These are phyloP conservation scores for Penicillium sp. DNA, from an alignment of 2,329 filamentous ascomycete genomes.

Conservation along the genomic window DNA sequence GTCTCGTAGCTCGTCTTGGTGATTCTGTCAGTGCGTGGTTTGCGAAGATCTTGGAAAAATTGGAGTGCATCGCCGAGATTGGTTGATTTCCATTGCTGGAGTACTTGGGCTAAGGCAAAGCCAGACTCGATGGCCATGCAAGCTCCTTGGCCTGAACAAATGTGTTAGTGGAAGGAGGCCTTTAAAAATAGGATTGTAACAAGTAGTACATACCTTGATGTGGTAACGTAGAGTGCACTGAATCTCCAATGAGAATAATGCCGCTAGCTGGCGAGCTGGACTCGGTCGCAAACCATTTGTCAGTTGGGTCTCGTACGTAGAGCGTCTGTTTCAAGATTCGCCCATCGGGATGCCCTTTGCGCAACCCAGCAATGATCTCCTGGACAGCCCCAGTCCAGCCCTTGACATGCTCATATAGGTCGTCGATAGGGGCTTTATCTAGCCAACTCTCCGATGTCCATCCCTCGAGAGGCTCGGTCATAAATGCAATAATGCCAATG, in stretches of 20 bases:
- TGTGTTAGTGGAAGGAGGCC: background rate
- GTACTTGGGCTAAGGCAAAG: slow-evolving; percentile 28
- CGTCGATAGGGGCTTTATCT: slow-evolving; percentile 27
- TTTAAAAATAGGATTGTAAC: background rate
- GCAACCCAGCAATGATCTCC: slow-evolving; percentile 28
- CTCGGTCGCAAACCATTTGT: slow-evolving; percentile 28
- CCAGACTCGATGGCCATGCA: slow-evolving; percentile 35
- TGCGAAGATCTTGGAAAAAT: slow-evolving; percentile 33
- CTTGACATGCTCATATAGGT: slow-evolving; percentile 28
- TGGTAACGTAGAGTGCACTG: slow-evolving; percentile 32
- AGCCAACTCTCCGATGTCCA: slow-evolving; percentile 36
- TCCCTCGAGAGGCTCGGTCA: slow-evolving; percentile 32
- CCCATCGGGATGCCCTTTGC: slow-evolving; percentile 26
- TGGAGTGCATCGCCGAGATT: slow-evolving; percentile 27
- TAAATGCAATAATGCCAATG: slow-evolving; percentile 33
- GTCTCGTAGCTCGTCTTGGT: slow-evolving; percentile 26
- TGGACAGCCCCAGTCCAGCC: slow-evolving; percentile 31
- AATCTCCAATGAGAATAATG: slow-evolving; percentile 30
- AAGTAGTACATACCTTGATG: slow-evolving; percentile 24
- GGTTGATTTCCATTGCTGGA: slow-evolving; percentile 16
- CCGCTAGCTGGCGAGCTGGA: slow-evolving; percentile 20
- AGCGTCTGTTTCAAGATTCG: slow-evolving; percentile 32
- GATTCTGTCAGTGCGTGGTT: slow-evolving; percentile 30
- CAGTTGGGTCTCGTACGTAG: slow-evolving; percentile 29
- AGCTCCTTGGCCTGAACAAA: slow-evolving; percentile 28